Evolutionary conservation across 768 basidiomycete species (phyloP), one percentile per base, ranked within the genome.

Genomic region (Phlegmacium glaucopus): DNA sequence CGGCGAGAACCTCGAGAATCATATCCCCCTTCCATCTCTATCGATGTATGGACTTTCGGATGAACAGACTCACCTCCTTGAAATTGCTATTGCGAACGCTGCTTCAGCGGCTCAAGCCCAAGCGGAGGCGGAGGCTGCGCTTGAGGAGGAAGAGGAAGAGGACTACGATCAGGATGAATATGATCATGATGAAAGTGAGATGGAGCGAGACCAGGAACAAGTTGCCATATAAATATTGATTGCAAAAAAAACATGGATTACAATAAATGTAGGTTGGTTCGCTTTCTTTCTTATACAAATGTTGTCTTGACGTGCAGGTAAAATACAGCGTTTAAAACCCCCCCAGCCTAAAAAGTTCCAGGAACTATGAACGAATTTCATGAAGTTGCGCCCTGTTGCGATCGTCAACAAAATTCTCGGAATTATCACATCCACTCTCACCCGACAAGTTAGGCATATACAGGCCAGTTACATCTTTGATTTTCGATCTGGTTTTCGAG

Each of bases 101-200:
- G 83, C 87, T 9, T 78, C 78, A 29, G 84, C 83, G 27, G 87
- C 87, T 1, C 85, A 87, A 54, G 82, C 85, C 15, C 85, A 87
- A 56, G 87, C 87, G 0, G 87, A 89, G 53, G 87, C 86, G 0
- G 85, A 89, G 53, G 85, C 86, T 3, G 84, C 83, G 0, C 59
- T 85, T 44, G 87, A 87, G 59, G 86, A 87, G 56, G 80, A 85
- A 50, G 81, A 79, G 30, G 82, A 83, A 9, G 74, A 71, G 1
- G 69, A 75, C 25, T 69, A 68, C 13, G 68, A 73, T 30, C 72
- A 69, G 4, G 72, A 72, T 15, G 71, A 75, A 6, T 70, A 71
- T 7, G 73, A 69, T 7, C 70, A 69, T n/a, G 69, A 65, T 28
- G 72, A 72, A 32, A 65, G 59, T 43, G 63, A 65, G 16, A 44